Conservation (phyloP, 169 alveolate species). For the Cryptosporidium bovis region DNA sequence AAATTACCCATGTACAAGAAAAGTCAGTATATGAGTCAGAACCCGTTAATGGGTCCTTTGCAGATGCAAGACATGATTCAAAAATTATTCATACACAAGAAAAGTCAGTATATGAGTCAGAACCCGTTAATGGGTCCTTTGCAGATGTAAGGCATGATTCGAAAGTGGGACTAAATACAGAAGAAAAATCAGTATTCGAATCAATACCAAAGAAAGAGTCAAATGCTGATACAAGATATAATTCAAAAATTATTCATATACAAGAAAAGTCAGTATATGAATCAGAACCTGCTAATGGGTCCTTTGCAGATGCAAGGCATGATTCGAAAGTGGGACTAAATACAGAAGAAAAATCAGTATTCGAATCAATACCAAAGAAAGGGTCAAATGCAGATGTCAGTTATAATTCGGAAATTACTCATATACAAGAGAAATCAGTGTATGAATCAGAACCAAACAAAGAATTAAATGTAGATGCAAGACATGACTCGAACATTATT, state of each 20-base stretch:
- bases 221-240: slow-evolving; percentile 16
- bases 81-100: background rate
- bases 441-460: slow-evolving; percentile 30
- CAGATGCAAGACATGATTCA: slow-evolving; percentile 12
- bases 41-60: background rate
- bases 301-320: slow-evolving; percentile 23
- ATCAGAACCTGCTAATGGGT: background rate
- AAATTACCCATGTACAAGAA: background rate
- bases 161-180: background rate
- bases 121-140: background rate
- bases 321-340: background rate
- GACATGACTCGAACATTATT: background rate
- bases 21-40: slow-evolving; percentile 35
- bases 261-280: slow-evolving; percentile 13
- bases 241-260: background rate
- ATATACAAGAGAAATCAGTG: background rate
- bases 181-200: slow-evolving; percentile 25
- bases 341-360: slow-evolving; percentile 14
- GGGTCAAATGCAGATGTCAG: slow-evolving; percentile 15
- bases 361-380: slow-evolving; percentile 6
- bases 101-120: slow-evolving; percentile 24
- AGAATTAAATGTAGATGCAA: slow-evolving; percentile 27
- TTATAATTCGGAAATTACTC: background rate
- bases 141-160: slow-evolving; percentile 41
- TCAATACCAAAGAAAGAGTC: background rate